Evolutionary conservation across 2,329 filamentous ascomycete species (phyloP), one percentile per base, ranked within the genome.

Genomic region (Colletotrichum destructivum): DNA sequence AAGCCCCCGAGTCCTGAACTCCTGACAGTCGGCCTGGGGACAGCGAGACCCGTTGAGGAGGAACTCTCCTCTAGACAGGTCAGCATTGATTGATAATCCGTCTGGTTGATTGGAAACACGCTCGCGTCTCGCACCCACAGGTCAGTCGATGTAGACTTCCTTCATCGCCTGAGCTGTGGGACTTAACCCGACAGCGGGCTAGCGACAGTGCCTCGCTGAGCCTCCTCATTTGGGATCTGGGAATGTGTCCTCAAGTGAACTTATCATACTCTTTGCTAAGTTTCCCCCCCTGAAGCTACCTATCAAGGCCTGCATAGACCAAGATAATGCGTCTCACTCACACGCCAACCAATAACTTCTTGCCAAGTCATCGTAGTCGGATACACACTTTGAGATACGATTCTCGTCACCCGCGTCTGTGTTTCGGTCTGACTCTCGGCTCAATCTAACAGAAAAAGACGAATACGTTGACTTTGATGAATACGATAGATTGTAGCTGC

Each of bases 1-100:
- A 77, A 74, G 81, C 74, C 11, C 31, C 31, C 31, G 7, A 8
- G 6, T 31, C 31, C 31, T 31, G 31, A 7, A 31, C 8, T 31
- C 31, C 31, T 1, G 31, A 31, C 31, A 2, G 31, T 38, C 38
- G 1, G 13, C 8, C 31, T 2, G 13, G 15, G n/a, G 31, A n/a
- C 8, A 16, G 26, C 2, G 35, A 35, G 26, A 18, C 18, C 31
- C 7, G 18, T 4, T 15, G 52, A 5, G 7, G 4, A 18, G 6
- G 11, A 21, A 6, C 1, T 9, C 18, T 21, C 18, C 31, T 38
- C 31, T 55, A 15, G 38, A 9, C 18, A 55, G 21, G 4, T 8
- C 18, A 55, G 52, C 2, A 12, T 72, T 55, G 4, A 46, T 72
- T 60, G 2, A 46, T 62, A 15, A 47, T 16, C 4, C 66, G 57